Base-by-base conservation (phyloP, 2,329 filamentous ascomycete species). In the Elsinoe necatrix region DNA sequence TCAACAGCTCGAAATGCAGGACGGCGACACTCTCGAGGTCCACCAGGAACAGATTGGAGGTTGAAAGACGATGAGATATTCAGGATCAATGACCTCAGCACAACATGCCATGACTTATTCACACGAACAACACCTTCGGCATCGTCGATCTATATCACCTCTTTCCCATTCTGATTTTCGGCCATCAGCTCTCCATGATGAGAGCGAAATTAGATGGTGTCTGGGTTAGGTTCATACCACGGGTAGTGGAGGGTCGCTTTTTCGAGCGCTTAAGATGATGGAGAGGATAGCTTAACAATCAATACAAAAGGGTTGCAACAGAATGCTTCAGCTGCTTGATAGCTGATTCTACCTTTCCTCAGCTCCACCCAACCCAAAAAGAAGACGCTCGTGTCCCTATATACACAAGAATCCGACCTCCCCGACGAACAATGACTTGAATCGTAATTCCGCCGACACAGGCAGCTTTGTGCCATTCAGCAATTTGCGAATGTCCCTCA, bases 41-140 rank as follows among this genome's bases (percentile, higher is more conserved):
- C 92, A 97, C 71, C 93, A 97, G 72, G 93, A 98, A 72, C 93
- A 98, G 75, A 93, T 97, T 60, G 93, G 93, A 59, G 92, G 91
- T 60, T 73, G 67, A 55, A 20, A 21, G 23, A 29, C 4, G 18
- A 37, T n/a, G 18, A 20, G 39, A 29, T 20, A 18, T 9, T n/a
- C 45, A 34, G 23, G 25, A 20, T 14, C 29, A 35, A 37, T 8
- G 16, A 16, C 14, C 11, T 6, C 27, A 51, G 27, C n/a, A 3
- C 48, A n/a, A 14, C 20, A 37, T 14, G 2, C n/a, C 16, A 52
- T 14, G 14, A 20, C 48, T 11, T n/a, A 31, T 27, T 31, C 31
- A 14, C 16, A 39, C 16, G 29, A 1, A 16, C 9, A 6, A 18
- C 27, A n/a, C 12, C 16, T 14, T 9, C 45, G 16, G 27, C 9